Conservation (phyloP, 1,139 yeast species). For the Debaryomyces nepalensis region DNA sequence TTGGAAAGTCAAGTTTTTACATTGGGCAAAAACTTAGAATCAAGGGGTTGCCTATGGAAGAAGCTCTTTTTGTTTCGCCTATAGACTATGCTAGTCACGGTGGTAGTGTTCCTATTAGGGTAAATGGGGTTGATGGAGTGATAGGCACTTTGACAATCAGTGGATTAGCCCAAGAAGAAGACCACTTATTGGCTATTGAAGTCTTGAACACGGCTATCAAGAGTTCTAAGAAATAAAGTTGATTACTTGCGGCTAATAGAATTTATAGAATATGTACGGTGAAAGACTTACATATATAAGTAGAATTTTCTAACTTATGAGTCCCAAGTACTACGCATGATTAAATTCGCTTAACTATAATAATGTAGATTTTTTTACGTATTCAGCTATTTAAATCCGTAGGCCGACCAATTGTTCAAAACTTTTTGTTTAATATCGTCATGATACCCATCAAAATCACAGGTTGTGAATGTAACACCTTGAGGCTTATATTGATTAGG, state of each 20-base stretch:
- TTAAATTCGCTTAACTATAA: no score
- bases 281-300: no score
- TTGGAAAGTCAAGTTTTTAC: slow-evolving; percentile 56
- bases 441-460: slow-evolving; percentile 16
- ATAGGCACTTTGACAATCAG: slow-evolving; percentile 63
- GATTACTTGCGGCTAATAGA: neutral
- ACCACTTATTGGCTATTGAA: slow-evolving; percentile 46
- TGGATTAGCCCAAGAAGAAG: slow-evolving; percentile 57
- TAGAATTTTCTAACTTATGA: no score
- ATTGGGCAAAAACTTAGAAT: slow-evolving; percentile 52
- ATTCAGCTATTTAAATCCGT: neutral
- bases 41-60: slow-evolving; percentile 36
- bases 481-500: slow-evolving; percentile 17
- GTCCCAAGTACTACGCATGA: no score
- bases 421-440: slow-evolving; percentile 3
- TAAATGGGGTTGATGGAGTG: slow-evolving; percentile 47
- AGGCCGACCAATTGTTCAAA: neutral
- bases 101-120: slow-evolving; percentile 62
- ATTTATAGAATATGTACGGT: no score
- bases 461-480: slow-evolving; percentile 17
- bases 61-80: slow-evolving; percentile 47
- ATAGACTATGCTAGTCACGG: slow-evolving; percentile 64
- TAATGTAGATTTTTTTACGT: no score
- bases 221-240: neutral
- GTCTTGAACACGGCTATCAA: slow-evolving; percentile 17